phyloP scores from a whole-genome alignment of 1,284 basidiomycete genomes.

The Heterobasidion annosum region DNA sequence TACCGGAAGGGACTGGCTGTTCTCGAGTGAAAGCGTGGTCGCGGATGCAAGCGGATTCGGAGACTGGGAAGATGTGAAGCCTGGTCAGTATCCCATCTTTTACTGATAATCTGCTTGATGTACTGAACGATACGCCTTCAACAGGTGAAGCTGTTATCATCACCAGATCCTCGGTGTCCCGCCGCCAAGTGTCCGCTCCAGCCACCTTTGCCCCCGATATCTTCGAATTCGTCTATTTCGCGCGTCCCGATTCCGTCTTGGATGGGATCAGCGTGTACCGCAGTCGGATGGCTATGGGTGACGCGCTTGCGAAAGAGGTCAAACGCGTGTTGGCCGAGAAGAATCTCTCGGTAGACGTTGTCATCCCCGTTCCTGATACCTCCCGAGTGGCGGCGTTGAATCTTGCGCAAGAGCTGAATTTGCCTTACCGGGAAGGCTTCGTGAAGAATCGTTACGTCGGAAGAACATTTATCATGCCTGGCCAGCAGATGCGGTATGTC shows the following conservation, averaged over 20 bases:
- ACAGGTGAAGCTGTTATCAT: constrained; percentile 93
- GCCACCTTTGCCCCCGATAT: constrained; percentile 93
- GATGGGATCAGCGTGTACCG: constrained; percentile 98
- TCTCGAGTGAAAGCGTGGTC: constrained; percentile 94
- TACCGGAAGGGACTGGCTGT: constrained; percentile 73
- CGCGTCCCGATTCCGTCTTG: constrained; percentile 94
- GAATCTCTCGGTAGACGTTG: constrained; percentile 80
- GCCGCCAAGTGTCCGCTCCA: constrained; percentile 64
- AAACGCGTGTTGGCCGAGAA: constrained; percentile 63
- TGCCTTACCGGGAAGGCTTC: constrained; percentile 98
- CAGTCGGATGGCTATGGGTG: constrained; percentile 99
- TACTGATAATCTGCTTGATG: not conserved
- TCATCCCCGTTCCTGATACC: constrained; percentile 97
- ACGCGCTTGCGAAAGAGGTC: constrained; percentile 87
- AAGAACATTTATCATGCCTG: constrained; percentile 99
- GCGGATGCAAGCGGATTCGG: constrained; percentile 89
- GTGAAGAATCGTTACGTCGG: constrained; percentile 99
- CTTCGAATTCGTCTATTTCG: constrained; percentile 99
- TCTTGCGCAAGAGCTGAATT: constrained; percentile 80
- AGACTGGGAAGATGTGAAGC: constrained; percentile 91
- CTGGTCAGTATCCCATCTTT: constrained; percentile 42
- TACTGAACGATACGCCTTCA: not conserved
- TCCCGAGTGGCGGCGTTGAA: constrained; percentile 95
- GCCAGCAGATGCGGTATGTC: constrained; percentile 79
- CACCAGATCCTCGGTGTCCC: constrained; percentile 68